Evolutionary conservation across 192 early-diverging fungal species (phyloP).

Genomic region (Powellomyces hirtus): DNA sequence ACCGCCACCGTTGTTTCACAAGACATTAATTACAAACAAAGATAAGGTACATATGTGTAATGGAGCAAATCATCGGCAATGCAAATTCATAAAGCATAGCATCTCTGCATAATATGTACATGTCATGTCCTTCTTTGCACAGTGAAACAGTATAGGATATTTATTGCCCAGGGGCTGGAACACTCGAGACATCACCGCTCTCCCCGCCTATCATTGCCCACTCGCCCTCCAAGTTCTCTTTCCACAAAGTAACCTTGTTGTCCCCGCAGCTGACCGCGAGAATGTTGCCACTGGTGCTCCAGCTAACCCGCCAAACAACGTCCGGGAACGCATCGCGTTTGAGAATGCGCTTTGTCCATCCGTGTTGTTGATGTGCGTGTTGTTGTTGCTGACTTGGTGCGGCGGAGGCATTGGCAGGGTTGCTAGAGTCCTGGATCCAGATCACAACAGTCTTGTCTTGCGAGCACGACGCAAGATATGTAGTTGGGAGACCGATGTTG

Average conservation of each 20-base stretch:
- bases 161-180: neutral
- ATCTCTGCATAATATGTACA: no score
- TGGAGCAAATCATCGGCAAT: no score
- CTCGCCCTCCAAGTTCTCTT: slow-evolving; percentile 88
- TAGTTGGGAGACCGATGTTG: slow-evolving; percentile 85
- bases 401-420: slow-evolving; percentile 15
- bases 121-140: no score
- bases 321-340: slow-evolving; percentile 81
- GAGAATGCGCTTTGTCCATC: slow-evolving; percentile 75
- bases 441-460: slow-evolving; percentile 96
- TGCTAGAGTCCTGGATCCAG: slow-evolving; percentile 83
- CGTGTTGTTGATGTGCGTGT: neutral
- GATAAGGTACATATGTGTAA: no score
- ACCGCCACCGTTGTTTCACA: no score
- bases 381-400: neutral
- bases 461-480: slow-evolving; percentile 89
- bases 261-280: slow-evolving; percentile 95
- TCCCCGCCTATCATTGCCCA: slow-evolving; percentile 78
- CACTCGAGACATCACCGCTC: neutral
- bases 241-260: slow-evolving; percentile 96
- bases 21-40: no score
- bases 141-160: no score
- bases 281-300: slow-evolving; percentile 93
- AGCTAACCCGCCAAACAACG: slow-evolving; percentile 98
- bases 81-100: no score